These are phyloP conservation scores for Wickerhamiella slavikovae DNA, from an alignment of 805 yeast genomes.

Conservation along the genomic window DNA sequence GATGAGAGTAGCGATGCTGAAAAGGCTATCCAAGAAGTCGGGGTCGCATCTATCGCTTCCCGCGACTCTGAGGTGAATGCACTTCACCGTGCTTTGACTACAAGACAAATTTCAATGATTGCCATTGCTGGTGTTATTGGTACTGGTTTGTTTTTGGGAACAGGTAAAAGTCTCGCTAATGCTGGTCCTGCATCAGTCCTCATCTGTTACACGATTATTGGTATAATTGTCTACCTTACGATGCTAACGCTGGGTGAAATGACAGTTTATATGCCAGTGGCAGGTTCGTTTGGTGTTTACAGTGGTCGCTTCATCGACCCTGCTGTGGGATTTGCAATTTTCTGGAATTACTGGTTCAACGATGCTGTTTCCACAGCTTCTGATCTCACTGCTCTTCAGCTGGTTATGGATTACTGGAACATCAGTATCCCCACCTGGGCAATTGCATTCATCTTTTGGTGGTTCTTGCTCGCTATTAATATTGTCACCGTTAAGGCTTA, in stretches of 20 bases:
- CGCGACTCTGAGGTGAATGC: constrained; percentile 11
- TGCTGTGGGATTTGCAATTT: constrained; percentile 31
- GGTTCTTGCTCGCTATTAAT: constrained; percentile 24
- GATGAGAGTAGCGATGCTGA: too few relatives aligned
- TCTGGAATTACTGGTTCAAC: constrained; percentile 30
- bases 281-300: constrained; percentile 32
- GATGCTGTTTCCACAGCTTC: constrained; percentile 29
- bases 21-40: too few relatives aligned
- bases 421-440: constrained; percentile 27
- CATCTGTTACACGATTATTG: constrained; percentile 29
- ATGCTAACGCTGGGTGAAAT: constrained; percentile 36
- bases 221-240: constrained; percentile 30
- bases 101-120: constrained; percentile 42
- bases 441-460: constrained; percentile 33
- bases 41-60: too few relatives aligned
- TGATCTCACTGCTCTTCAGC: constrained; percentile 28
- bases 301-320: constrained; percentile 30
- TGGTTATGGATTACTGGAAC: constrained; percentile 29
- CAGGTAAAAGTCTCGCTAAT: constrained; percentile 27
- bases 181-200: constrained; percentile 36
- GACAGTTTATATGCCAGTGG: constrained; percentile 32
- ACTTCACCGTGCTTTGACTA: constrained; percentile 11
- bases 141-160: constrained; percentile 35
- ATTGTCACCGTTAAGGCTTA: constrained; percentile 31
- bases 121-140: constrained; percentile 67